Conservation (phyloP, 257 asterid genomes). For the Ballota nigra region DNA sequence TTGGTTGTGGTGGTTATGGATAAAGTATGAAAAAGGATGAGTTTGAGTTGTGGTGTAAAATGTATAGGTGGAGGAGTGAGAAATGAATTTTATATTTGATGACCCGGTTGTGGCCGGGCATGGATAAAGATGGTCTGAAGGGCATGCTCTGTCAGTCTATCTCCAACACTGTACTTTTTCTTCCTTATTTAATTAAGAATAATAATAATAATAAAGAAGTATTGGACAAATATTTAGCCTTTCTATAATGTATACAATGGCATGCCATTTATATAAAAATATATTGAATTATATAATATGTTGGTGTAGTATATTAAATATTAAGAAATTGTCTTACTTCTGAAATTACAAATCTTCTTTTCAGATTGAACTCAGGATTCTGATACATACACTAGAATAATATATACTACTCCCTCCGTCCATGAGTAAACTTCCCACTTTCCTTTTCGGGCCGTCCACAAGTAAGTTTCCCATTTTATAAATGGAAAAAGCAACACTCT, state of each 20-base stretch:
- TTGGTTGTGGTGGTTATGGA: too few species aligned
- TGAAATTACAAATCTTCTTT: constrained; percentile 14
- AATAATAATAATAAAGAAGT: not conserved
- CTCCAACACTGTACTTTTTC: constrained; percentile 19
- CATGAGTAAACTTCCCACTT: too few species aligned
- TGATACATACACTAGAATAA: constrained; percentile 18
- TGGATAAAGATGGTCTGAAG: too few species aligned
- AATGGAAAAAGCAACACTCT: too few species aligned
- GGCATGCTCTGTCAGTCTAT: constrained; percentile 24
- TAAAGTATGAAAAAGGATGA: too few species aligned
- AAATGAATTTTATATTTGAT: too few species aligned
- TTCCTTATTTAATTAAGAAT: constrained; percentile 1
- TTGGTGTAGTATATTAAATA: not conserved
- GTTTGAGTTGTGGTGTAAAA: too few species aligned
- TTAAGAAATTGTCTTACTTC: constrained; percentile 3
- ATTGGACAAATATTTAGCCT: constrained; percentile 17
- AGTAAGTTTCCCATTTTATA: too few species aligned
- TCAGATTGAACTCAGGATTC: constrained; percentile 4
- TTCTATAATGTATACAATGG: not conserved
- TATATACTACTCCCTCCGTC: too few species aligned
- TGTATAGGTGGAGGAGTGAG: too few species aligned
- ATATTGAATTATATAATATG: not conserved
- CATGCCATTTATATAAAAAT: not conserved
- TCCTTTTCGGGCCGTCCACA: too few species aligned
- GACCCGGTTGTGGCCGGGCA: too few species aligned